Evolutionary conservation across 1,284 basidiomycete genomes (phyloP).

Genomic region (Trichosporon sp.): DNA sequence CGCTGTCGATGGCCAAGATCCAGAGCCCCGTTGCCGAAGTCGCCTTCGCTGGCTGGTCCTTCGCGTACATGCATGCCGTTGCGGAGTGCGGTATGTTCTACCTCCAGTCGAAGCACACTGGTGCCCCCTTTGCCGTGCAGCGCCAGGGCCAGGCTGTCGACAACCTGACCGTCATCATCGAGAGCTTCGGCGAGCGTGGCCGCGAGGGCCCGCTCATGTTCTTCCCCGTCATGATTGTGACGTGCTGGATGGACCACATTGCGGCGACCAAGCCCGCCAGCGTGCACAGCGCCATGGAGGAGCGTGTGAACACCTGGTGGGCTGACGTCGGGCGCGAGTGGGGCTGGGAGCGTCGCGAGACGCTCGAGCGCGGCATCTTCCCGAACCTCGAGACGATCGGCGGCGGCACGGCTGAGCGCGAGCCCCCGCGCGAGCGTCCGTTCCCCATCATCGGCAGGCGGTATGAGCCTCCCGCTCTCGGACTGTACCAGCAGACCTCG

Average conservation of each 20-base stretch:
- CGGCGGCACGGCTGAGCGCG: neutral
- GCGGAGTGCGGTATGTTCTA: conserved; percentile 60
- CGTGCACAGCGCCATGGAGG: conserved; percentile 38
- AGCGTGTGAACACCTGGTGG: conserved; percentile 49
- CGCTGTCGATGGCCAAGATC: conserved; percentile 46
- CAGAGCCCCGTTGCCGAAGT: conserved; percentile 43
- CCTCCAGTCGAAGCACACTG: conserved; percentile 51
- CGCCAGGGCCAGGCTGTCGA: conserved; percentile 55
- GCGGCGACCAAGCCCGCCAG: conserved; percentile 33
- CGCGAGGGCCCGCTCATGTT: conserved; percentile 50
- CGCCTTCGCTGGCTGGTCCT: conserved; percentile 55
- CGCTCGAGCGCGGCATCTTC: conserved; percentile 40
- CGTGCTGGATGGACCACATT: conserved; percentile 51
- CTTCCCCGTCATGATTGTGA: conserved; percentile 49
- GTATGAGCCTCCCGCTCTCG: conserved; percentile 11
- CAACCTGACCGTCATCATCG: conserved; percentile 54
- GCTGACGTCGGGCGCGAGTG: conserved; percentile 45
- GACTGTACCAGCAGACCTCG: conserved; percentile 22
- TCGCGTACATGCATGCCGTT: conserved; percentile 58
- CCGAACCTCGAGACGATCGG: conserved; percentile 25
- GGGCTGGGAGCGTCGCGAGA: conserved; percentile 44
- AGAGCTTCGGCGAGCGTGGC: conserved; percentile 49
- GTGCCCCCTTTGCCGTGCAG: conserved; percentile 42
- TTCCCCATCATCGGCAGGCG: neutral
- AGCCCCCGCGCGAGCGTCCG: neutral